Percentiles rank a stretch among this genome's conserved stretches.
These are phyloP conservation scores for Aspergillus sp. DNA, from an alignment of 2,329 filamentous ascomycete genomes.

Conservation along the genomic window DNA sequence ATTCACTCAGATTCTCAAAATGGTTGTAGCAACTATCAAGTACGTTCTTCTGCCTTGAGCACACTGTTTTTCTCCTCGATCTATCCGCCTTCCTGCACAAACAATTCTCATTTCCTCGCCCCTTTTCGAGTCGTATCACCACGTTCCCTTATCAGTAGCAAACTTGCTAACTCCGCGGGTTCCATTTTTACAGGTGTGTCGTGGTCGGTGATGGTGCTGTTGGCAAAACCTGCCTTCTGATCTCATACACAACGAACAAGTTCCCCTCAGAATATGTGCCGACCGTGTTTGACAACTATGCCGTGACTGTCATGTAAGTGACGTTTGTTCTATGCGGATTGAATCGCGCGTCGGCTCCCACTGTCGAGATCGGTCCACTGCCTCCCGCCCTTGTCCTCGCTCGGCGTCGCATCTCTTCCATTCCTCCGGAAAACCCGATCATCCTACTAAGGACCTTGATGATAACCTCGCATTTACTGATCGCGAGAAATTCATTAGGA, in stretches of 20 bases:
- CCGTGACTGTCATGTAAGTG: constrained; percentile 98
- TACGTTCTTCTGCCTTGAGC: constrained; percentile 40
- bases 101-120: not conserved
- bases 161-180: constrained; percentile 26
- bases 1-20: constrained; percentile 37
- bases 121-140: constrained; percentile 19
- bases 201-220: constrained; percentile 99
- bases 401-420: not conserved
- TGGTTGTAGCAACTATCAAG: constrained; percentile 69
- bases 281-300: constrained; percentile 99
- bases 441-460: not conserved
- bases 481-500: constrained; percentile 62
- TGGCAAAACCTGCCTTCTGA: constrained; percentile 97
- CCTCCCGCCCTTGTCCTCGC: not conserved
- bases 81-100: constrained; percentile 16
- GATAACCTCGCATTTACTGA: constrained; percentile 4
- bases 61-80: constrained; percentile 10
- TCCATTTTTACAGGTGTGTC: constrained; percentile 72
- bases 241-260: constrained; percentile 99
- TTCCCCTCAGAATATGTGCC: constrained; percentile 99
- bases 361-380: not conserved
- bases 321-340: constrained; percentile 5
- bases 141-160: constrained; percentile 15
- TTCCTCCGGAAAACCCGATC: not conserved
- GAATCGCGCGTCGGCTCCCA: not conserved